These are phyloP conservation scores for Ophiostoma ips DNA, from an alignment of 2,329 filamentous ascomycete species.

Conservation along the genomic window DNA sequence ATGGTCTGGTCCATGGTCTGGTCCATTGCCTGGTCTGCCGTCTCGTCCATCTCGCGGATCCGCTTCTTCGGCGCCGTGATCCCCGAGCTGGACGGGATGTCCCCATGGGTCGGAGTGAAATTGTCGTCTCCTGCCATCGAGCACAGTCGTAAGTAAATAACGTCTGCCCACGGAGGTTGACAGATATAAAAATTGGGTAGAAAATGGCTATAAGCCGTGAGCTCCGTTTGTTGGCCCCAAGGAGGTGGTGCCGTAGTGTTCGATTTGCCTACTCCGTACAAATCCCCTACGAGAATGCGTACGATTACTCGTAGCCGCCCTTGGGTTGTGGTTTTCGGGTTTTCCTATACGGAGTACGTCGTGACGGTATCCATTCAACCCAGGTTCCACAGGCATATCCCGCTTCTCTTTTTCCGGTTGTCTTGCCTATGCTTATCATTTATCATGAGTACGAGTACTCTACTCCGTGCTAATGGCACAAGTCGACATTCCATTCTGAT, in stretches of 20 bases:
- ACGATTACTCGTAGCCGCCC: not conserved
- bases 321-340: not conserved
- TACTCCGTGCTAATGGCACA: too few species aligned
- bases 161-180: not conserved
- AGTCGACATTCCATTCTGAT: too few species aligned
- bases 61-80: constrained; percentile 11
- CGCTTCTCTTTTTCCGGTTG: too few species aligned
- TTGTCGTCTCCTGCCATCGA: constrained; percentile 3
- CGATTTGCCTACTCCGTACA: not conserved
- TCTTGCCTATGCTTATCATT: too few species aligned
- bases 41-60: constrained; percentile 9
- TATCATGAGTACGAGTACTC: too few species aligned
- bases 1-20: not conserved
- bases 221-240: not conserved
- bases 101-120: not conserved
- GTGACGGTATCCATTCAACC: too few species aligned
- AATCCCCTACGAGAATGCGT: not conserved
- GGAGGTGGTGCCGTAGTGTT: not conserved
- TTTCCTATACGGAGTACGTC: too few species aligned
- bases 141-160: not conserved
- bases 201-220: not conserved
- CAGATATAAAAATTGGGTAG: not conserved
- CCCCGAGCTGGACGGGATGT: constrained; percentile 5
- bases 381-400: too few species aligned
- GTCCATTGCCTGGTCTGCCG: constrained; percentile 2